phyloP scores from a whole-genome alignment of 768 basidiomycete genomes.

The Mrakia frigida region DNA sequence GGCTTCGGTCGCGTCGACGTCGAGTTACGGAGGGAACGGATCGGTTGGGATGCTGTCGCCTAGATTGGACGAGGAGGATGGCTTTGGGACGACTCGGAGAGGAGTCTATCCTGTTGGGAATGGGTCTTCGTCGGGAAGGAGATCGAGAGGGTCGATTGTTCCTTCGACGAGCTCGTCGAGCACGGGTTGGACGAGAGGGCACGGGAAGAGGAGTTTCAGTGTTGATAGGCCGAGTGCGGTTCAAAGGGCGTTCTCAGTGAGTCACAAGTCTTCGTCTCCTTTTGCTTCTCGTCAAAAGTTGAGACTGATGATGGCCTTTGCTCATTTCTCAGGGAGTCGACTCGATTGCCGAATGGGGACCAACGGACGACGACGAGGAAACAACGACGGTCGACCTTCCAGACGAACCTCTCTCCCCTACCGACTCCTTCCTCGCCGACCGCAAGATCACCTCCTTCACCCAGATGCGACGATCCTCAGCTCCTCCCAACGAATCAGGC shows the following conservation, averaged over 20 bases:
- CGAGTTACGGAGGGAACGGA: constrained; percentile 16
- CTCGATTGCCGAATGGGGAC: constrained; percentile 40
- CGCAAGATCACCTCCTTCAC: constrained; percentile 38
- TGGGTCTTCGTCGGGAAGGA: constrained; percentile 2
- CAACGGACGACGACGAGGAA: constrained; percentile 27
- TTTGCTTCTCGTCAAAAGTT: background rate
- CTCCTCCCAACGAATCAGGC: constrained; percentile 10
- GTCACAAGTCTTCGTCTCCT: background rate
- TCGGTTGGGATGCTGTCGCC: constrained; percentile 22
- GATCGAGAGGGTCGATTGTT: constrained; percentile 9
- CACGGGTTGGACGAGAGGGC: constrained; percentile 23
- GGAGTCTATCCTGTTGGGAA: constrained; percentile 11
- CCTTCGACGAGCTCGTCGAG: background rate
- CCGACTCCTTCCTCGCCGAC: constrained; percentile 38
- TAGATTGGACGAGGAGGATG: constrained; percentile 13
- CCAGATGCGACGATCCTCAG: constrained; percentile 33
- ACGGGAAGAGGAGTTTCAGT: constrained; percentile 37
- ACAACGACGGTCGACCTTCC: background rate
- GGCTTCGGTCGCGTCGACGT: constrained; percentile 27
- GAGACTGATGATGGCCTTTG: background rate
- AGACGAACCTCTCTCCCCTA: constrained; percentile 36
- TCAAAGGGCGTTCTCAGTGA: constrained; percentile 30
- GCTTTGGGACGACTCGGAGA: background rate
- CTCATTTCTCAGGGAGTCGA: constrained; percentile 36
- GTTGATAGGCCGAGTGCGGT: constrained; percentile 32